phyloP scores from a whole-genome alignment of 176 grass and related monocot genomes.

The Microstegium vimineum region DNA sequence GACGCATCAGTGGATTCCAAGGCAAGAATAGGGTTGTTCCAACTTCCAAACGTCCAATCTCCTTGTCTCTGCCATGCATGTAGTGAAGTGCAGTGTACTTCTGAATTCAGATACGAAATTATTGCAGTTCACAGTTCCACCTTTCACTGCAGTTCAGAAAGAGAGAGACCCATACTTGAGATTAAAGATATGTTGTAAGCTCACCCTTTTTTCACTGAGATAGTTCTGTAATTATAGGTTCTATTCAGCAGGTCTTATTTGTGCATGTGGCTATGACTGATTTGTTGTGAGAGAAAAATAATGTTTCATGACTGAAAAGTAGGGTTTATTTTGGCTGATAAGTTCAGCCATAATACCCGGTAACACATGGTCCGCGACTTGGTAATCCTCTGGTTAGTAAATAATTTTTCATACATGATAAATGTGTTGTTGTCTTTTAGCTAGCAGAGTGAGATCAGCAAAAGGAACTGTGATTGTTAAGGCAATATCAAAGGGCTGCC shows the following conservation, averaged over 20 bases:
- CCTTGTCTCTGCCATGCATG: slow-evolving; percentile 23
- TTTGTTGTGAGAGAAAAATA: no score
- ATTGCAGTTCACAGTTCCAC: slow-evolving; percentile 6
- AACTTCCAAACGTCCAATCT: slow-evolving; percentile 14
- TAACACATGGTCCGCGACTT: background rate
- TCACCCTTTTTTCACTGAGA: slow-evolving; percentile 11
- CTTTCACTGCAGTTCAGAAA: background rate
- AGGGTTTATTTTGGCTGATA: no score
- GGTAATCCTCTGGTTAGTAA: background rate
- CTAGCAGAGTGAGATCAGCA: background rate
- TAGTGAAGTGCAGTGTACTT: slow-evolving; percentile 33
- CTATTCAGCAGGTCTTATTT: no score
- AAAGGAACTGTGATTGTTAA: background rate
- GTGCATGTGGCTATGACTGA: no score
- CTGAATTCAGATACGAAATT: slow-evolving; percentile 12
- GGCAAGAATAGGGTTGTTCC: slow-evolving; percentile 13
- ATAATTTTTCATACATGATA: background rate
- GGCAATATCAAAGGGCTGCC: slow-evolving; percentile 21
- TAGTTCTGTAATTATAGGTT: background rate
- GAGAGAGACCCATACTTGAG: background rate
- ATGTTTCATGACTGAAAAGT: no score
- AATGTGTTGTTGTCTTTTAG: slow-evolving; percentile 6
- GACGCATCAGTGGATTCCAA: slow-evolving; percentile 36
- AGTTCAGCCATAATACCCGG: slow-evolving; percentile 23
- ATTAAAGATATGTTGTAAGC: slow-evolving; percentile 20